A percentile compares a stretch with the other conserved stretches of the same genome.
phyloP scores from a whole-genome alignment of 129 eudicot genomes.

The Rutidosis leptorrhynchoides region DNA sequence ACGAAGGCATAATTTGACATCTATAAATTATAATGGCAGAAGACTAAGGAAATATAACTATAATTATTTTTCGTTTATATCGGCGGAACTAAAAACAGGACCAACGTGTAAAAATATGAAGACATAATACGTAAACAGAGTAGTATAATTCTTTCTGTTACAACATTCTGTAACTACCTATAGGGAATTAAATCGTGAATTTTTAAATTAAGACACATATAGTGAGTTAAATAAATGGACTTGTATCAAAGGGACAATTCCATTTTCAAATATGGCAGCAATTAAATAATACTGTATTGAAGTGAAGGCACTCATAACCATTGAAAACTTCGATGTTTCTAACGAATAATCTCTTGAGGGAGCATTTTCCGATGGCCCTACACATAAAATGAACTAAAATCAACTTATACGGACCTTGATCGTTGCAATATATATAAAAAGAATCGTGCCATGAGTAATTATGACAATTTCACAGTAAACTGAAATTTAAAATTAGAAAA shows the following conservation, averaged over 20 bases:
- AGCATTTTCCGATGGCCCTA: slow-evolving; percentile 61
- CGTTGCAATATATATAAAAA: no score
- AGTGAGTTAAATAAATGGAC: neutral
- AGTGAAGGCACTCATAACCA: slow-evolving; percentile 68
- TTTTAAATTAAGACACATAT: neutral
- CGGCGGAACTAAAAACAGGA: neutral
- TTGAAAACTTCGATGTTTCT: slow-evolving; percentile 43
- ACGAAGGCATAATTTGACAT: neutral
- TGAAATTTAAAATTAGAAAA: neutral
- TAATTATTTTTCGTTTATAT: no score
- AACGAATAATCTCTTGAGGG: slow-evolving; percentile 81
- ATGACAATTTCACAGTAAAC: neutral
- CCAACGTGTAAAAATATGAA: neutral
- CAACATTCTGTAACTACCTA: neutral
- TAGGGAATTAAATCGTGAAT: neutral
- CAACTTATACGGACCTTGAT: neutral
- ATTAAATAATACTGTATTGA: slow-evolving; percentile 89
- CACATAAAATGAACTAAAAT: neutral
- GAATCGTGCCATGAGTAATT: neutral
- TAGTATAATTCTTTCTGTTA: neutral
- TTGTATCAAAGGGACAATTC: slow-evolving; percentile 76
- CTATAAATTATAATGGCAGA: no score
- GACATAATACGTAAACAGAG: neutral
- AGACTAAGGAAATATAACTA: neutral
- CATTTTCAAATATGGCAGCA: slow-evolving; percentile 91